phyloP scores from a whole-genome alignment of 140 eudicot species.

The Erigeron philadelphicus region DNA sequence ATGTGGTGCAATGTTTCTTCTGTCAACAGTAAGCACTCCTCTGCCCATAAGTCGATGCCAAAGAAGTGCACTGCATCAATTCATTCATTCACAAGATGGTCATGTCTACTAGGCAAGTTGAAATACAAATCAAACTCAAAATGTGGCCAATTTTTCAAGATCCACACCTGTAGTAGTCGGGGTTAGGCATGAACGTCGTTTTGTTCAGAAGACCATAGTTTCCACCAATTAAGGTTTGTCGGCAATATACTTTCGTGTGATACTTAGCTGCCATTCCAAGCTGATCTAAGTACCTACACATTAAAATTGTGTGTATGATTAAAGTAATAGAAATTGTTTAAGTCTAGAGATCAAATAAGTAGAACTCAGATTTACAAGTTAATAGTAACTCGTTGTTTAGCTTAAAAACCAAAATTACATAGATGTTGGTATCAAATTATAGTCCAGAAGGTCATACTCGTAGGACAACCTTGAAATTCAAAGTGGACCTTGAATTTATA shows the following conservation, averaged over 20 bases:
- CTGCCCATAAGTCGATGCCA: slow-evolving; percentile 91
- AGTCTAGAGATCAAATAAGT: slow-evolving; percentile 8
- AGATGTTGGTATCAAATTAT: not conserved
- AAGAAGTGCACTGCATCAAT: slow-evolving; percentile 59
- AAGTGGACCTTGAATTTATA: not conserved
- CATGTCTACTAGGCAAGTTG: slow-evolving; percentile 11
- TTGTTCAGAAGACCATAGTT: slow-evolving; percentile 69
- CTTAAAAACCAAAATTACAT: not conserved
- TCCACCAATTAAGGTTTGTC: slow-evolving; percentile 92
- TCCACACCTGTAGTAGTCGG: slow-evolving; percentile 80
- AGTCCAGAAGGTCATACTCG: not conserved
- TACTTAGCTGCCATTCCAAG: slow-evolving; percentile 84
- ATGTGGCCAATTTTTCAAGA: not conserved
- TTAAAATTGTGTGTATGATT: not conserved
- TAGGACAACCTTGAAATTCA: not conserved
- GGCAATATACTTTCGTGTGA: slow-evolving; percentile 77
- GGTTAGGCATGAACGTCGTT: slow-evolving; percentile 76
- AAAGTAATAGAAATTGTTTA: slow-evolving; percentile 1
- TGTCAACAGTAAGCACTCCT: slow-evolving; percentile 62
- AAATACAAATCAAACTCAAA: not conserved
- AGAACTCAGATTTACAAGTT: not conserved
- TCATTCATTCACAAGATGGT: slow-evolving; percentile 9
- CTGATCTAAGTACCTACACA: slow-evolving; percentile 84
- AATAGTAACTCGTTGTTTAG: not conserved
- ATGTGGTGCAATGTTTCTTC: slow-evolving; percentile 50